phyloP scores from a whole-genome alignment of 169 alveolate species.

The Cryptosporidium viatorum region DNA sequence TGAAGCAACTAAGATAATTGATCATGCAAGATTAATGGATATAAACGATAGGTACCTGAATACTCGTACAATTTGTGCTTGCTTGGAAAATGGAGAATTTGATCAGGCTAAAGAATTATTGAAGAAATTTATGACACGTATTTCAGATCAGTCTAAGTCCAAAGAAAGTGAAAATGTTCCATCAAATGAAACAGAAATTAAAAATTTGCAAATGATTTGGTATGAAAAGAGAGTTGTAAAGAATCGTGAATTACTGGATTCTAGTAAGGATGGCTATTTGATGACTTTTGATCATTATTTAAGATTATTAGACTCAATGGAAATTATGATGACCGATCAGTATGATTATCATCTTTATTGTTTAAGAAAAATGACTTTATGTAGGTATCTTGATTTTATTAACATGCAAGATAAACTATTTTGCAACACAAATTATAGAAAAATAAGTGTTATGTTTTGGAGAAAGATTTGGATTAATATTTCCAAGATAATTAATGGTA shows the following conservation, averaged over 20 bases:
- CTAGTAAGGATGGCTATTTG: conserved; percentile 78
- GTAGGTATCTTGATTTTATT: conserved; percentile 81
- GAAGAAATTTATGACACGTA: background rate
- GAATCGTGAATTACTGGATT: conserved; percentile 76
- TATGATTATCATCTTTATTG: conserved; percentile 91
- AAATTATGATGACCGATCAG: conserved; percentile 89
- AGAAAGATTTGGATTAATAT: conserved; percentile 35
- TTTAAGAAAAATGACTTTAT: conserved; percentile 85
- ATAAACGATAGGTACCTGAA: conserved; percentile 68
- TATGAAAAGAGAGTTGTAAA: conserved; percentile 38
- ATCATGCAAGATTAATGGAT: conserved; percentile 68
- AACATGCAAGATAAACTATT: conserved; percentile 78
- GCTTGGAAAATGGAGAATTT: conserved; percentile 24
- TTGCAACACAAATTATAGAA: conserved; percentile 18
- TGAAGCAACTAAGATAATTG: conserved; percentile 63
- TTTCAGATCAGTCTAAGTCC: background rate
- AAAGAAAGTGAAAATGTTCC: background rate
- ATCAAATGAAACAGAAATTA: conserved; percentile 3
- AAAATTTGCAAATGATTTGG: conserved; percentile 50
- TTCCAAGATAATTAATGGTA: background rate
- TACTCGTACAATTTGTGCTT: conserved; percentile 65
- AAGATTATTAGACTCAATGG: conserved; percentile 85
- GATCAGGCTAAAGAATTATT: conserved; percentile 28
- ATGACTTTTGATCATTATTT: conserved; percentile 85
- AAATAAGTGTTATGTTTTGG: conserved; percentile 19